These are phyloP conservation scores for Neoboletus brunneissimus DNA, from an alignment of 768 basidiomycete species.

Conservation along the genomic window DNA sequence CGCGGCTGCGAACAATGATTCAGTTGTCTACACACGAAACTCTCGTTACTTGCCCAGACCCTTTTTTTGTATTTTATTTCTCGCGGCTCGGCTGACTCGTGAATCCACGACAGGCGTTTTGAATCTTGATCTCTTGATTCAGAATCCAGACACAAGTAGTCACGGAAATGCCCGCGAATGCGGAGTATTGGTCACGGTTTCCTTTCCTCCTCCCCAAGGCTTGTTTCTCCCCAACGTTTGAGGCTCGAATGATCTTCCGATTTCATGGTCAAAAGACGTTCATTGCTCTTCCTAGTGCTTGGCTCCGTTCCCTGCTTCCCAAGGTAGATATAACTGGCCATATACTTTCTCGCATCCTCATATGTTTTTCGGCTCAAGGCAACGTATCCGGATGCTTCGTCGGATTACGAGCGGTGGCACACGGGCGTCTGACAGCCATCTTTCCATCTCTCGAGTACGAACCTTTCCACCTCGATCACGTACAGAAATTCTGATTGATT, in stretches of 20 bases:
- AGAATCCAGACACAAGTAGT: background rate
- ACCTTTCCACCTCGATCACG: background rate
- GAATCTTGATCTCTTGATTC: constrained; percentile 3
- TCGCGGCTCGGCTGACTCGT: constrained; percentile 13
- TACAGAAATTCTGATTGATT: background rate
- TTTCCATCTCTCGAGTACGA: background rate
- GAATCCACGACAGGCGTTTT: constrained; percentile 5
- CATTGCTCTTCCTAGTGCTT: too few relatives aligned
- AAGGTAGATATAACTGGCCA: background rate
- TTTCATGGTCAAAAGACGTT: background rate
- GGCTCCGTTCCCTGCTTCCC: background rate
- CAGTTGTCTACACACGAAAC: constrained; percentile 4
- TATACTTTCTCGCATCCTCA: background rate
- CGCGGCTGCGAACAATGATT: constrained; percentile 2
- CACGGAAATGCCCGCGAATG: constrained; percentile 19
- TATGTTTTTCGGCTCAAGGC: background rate
- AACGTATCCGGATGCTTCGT: background rate
- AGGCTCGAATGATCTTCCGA: background rate
- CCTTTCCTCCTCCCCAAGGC: background rate
- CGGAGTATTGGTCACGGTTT: background rate
- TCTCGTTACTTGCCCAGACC: background rate
- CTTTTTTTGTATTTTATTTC: background rate
- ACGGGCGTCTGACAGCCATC: background rate
- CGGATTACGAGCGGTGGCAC: background rate
- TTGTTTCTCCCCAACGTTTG: background rate